Evolutionary conservation across 2,329 filamentous ascomycete genomes (phyloP).

Genomic region (Penicillium italicum): DNA sequence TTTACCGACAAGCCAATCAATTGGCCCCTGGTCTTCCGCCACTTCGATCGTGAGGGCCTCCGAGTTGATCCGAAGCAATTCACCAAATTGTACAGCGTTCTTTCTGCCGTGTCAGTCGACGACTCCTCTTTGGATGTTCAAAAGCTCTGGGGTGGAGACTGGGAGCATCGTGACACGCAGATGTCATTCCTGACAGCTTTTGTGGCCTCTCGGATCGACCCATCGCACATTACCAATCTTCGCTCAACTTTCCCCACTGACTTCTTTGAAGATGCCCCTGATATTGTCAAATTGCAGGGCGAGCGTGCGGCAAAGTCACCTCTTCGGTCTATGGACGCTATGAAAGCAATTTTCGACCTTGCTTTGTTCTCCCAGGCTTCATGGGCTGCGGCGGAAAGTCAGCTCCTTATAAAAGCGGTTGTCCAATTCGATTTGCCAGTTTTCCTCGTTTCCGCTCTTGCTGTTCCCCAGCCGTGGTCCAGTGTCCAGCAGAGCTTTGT

Average conservation of each 20-base stretch:
- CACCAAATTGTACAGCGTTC: slow-evolving; percentile 70
- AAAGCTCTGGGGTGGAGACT: slow-evolving; percentile 80
- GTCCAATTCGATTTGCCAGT: slow-evolving; percentile 53
- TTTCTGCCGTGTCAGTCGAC: slow-evolving; percentile 66
- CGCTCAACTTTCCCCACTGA: slow-evolving; percentile 69
- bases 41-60: slow-evolving; percentile 76
- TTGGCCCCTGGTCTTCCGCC: slow-evolving; percentile 67
- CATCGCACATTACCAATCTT: slow-evolving; percentile 77
- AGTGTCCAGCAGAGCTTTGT: slow-evolving; percentile 49
- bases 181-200: slow-evolving; percentile 92
- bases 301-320: slow-evolving; percentile 74
- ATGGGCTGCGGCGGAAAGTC: slow-evolving; percentile 54
- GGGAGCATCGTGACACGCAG: slow-evolving; percentile 82
- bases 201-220: slow-evolving; percentile 73
- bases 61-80: slow-evolving; percentile 78
- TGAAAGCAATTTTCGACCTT: slow-evolving; percentile 63
- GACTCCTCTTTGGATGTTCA: slow-evolving; percentile 74
- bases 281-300: slow-evolving; percentile 58
- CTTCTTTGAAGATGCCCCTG: slow-evolving; percentile 60
- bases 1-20: slow-evolving; percentile 55
- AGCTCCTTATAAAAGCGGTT: slow-evolving; percentile 58
- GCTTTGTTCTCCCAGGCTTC: slow-evolving; percentile 57
- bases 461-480: slow-evolving; percentile 50
- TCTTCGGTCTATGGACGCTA: slow-evolving; percentile 80
- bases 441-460: slow-evolving; percentile 50